These are phyloP conservation scores for Mortierella sp. DNA, from an alignment of 371 early-diverging fungal species.

Conservation along the genomic window DNA sequence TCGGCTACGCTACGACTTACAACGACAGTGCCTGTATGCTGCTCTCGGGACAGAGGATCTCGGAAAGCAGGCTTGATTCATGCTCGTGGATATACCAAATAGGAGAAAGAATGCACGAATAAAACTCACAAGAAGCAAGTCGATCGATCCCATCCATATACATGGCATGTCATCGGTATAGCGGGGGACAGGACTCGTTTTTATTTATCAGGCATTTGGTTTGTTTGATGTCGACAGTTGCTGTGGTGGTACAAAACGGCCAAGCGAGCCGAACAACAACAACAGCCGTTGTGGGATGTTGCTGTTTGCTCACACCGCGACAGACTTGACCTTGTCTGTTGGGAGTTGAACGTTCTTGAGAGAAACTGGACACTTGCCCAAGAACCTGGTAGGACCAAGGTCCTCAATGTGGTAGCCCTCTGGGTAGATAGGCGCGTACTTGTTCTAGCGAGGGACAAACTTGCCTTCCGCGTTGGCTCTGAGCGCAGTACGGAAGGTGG, in stretches of 20 bases:
- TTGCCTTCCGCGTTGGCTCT: constrained; percentile 29
- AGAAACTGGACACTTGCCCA: constrained; percentile 11
- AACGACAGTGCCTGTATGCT: neutral
- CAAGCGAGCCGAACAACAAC: neutral
- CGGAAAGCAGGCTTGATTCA: neutral
- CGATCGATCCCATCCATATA: no score
- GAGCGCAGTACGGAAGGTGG: constrained; percentile 37
- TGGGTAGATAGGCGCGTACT: constrained; percentile 45
- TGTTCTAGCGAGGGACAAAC: constrained; percentile 38
- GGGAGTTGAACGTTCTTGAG: neutral
- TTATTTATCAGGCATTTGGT: neutral
- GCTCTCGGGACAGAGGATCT: neutral
- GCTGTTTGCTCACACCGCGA: neutral
- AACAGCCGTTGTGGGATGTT: no score
- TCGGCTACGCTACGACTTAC: neutral
- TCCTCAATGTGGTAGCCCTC: constrained; percentile 55
- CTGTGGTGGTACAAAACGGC: neutral
- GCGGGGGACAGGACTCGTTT: no score
- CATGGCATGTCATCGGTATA: no score
- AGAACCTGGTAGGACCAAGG: constrained; percentile 52
- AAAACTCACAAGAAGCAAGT: neutral
- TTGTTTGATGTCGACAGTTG: neutral
- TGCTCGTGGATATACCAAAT: constrained; percentile 6
- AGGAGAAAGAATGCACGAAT: neutral
- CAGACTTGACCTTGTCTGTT: neutral